These are phyloP conservation scores for Cetradonia linearis DNA, from an alignment of 495 filamentous ascomycete species.

Conservation along the genomic window DNA sequence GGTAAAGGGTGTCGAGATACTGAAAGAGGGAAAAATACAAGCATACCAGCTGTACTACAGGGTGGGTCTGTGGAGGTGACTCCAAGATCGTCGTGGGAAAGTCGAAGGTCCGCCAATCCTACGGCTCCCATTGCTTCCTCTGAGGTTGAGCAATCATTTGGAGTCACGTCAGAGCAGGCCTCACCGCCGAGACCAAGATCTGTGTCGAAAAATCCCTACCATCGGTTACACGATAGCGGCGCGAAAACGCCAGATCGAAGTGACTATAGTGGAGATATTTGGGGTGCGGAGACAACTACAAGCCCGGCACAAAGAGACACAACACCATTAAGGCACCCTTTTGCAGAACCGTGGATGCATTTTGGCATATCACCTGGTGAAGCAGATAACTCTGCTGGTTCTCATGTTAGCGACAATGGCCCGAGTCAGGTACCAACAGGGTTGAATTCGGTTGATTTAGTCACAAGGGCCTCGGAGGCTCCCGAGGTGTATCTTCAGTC, in stretches of 20 bases:
- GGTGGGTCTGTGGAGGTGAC: constrained; percentile 11
- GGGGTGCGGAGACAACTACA: constrained; percentile 5
- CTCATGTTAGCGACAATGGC: background rate
- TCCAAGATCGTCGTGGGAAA: constrained; percentile 22
- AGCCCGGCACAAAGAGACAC: background rate
- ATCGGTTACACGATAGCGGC: background rate
- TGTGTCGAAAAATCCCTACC: constrained; percentile 15
- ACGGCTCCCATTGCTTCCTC: background rate
- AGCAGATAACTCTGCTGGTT: background rate
- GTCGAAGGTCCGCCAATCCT: constrained; percentile 10
- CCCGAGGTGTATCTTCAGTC: background rate
- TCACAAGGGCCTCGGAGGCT: background rate
- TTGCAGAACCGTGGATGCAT: constrained; percentile 20
- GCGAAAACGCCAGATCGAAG: constrained; percentile 9
- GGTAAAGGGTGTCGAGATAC: background rate
- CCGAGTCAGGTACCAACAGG: background rate
- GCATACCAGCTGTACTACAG: constrained; percentile 7
- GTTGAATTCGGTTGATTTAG: background rate
- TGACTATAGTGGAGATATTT: constrained; percentile 12
- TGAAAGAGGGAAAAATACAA: constrained; percentile 1
- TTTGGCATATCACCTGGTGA: constrained; percentile 9
- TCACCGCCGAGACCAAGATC: constrained; percentile 4
- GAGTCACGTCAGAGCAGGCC: background rate
- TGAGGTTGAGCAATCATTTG: background rate
- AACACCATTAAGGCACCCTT: background rate